Evolutionary conservation across 345 rosid genomes (phyloP), one percentile per base, ranked within the genome.

Genomic region (Eucalyptus marginata): DNA sequence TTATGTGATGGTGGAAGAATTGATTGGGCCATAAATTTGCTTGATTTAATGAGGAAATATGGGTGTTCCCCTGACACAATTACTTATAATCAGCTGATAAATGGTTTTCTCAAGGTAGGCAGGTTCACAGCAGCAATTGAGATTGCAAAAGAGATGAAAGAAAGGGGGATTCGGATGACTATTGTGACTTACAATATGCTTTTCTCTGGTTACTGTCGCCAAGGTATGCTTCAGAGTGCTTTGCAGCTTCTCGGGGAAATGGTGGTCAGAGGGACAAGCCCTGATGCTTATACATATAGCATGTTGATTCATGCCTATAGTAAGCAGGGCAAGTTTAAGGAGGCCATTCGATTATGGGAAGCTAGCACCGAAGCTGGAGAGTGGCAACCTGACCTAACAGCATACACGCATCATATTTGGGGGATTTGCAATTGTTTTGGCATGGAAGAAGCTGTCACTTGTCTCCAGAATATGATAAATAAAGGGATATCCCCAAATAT

Each of bases 11-110:
- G 87, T 54, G 93, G 96, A 92, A 94, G 93, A 92, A 90, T 93
- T 86, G 96, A 96, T 40, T 93, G 93, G 94, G 97, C 96, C 79
- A 87, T 93, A 87, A 91, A 92, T 89, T 90, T 94, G 87, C 92
- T 95, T 49, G 90, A 90, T 80, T 89, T 91, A 87, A 96, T 96
- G 99, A 92, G 89, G 89, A 90, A 87, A 56, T 93, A 91, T 87
- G 90, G 89, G 44, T 95, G 96, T 91, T 89, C 84, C 47, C 97
- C 99, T 52, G 93, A 94, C 91, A 93, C 90, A 89, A 92, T 89
- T 66, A 96, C 99, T 62, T 95, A 94, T 90, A 97, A 97, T 36
- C 95, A 95, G 93, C 88, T 97, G 40, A 76, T 96, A 76, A 93
- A 95, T 87, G 97, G 97, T 76, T 94, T 96, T 54, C 88, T 93